phyloP scores from a whole-genome alignment of 495 filamentous ascomycete genomes.

The Evansstolkia leycettana region DNA sequence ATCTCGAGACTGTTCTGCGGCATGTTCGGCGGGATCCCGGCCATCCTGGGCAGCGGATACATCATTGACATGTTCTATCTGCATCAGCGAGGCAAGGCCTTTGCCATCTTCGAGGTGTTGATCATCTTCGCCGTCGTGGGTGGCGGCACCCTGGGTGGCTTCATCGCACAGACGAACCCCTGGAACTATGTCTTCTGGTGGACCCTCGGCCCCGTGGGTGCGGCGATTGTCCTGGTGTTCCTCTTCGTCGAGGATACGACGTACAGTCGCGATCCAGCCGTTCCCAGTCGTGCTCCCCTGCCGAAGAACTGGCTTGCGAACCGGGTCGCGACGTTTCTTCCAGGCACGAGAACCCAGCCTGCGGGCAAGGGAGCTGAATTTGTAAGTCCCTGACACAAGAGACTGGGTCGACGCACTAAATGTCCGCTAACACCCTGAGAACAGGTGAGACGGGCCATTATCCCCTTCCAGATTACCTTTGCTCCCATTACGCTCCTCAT shows the following conservation, averaged over 20 bases:
- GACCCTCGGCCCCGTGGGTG: conserved; percentile 28
- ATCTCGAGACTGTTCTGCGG: conserved; percentile 32
- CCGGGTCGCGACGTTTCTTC: conserved; percentile 30
- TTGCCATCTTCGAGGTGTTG: conserved; percentile 27
- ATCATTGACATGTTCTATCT: conserved; percentile 35
- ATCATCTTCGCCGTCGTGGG: conserved; percentile 29
- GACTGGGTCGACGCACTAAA: neutral
- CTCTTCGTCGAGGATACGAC: conserved; percentile 35
- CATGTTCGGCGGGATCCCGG: conserved; percentile 26
- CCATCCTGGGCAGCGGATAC: conserved; percentile 24
- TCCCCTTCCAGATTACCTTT: conserved; percentile 30
- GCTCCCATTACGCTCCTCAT: conserved; percentile 31
- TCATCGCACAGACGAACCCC: conserved; percentile 25
- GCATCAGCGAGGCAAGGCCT: conserved; percentile 33
- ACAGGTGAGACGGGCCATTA: conserved; percentile 18
- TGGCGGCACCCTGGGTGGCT: conserved; percentile 33
- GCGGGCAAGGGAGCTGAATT: no score
- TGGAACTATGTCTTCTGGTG: conserved; percentile 41
- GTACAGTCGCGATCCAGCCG: conserved; percentile 11
- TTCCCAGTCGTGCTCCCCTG: conserved; percentile 8
- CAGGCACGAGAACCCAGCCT: no score
- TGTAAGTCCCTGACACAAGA: no score
- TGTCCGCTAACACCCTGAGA: conserved; percentile 1
- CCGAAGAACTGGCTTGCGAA: conserved; percentile 21
- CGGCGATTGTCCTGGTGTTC: conserved; percentile 30